A percentile compares a stretch with the other conserved stretches of the same genome.
Conservation (phyloP, 371 early-diverging fungal genomes). For the Apophysomyces elegans region DNA sequence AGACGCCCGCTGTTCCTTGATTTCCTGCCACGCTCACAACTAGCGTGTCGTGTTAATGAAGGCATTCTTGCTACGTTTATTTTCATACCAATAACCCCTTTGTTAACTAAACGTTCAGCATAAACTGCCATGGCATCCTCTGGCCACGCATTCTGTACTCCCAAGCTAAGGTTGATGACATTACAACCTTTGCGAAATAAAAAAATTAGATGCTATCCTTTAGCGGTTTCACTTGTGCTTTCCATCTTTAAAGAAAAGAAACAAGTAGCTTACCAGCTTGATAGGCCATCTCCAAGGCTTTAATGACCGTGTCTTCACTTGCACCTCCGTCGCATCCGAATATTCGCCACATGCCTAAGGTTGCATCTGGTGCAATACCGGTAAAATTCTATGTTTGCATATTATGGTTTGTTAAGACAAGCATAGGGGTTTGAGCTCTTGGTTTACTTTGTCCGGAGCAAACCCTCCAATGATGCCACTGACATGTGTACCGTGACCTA, state of each 20-base stretch:
- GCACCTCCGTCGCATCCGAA: conserved; percentile 66
- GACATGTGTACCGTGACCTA: conserved; percentile 62
- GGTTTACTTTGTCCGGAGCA: conserved; percentile 33
- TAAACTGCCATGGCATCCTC: conserved; percentile 43
- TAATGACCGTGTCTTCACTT: conserved; percentile 57
- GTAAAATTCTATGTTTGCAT: conserved; percentile 6
- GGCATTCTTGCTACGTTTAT: background rate
- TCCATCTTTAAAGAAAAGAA: too few species aligned
- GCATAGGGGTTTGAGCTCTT: background rate
- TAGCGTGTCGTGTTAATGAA: background rate
- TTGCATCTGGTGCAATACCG: conserved; percentile 23
- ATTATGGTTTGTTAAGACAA: background rate
- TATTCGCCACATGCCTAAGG: conserved; percentile 57
- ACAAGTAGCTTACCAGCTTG: conserved; percentile 34
- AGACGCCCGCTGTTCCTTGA: conserved; percentile 55
- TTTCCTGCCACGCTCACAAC: conserved; percentile 67
- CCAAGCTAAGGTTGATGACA: conserved; percentile 32
- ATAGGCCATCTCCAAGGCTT: conserved; percentile 57
- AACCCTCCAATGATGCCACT: conserved; percentile 64
- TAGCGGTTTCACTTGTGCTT: too few species aligned
- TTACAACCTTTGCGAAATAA: conserved; percentile 25
- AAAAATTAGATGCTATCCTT: background rate
- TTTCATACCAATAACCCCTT: conserved; percentile 30
- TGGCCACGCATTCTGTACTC: conserved; percentile 37
- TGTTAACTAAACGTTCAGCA: conserved; percentile 30